These are phyloP conservation scores for Massariosphaeria phaeospora DNA, from an alignment of 495 filamentous ascomycete genomes.

Conservation along the genomic window DNA sequence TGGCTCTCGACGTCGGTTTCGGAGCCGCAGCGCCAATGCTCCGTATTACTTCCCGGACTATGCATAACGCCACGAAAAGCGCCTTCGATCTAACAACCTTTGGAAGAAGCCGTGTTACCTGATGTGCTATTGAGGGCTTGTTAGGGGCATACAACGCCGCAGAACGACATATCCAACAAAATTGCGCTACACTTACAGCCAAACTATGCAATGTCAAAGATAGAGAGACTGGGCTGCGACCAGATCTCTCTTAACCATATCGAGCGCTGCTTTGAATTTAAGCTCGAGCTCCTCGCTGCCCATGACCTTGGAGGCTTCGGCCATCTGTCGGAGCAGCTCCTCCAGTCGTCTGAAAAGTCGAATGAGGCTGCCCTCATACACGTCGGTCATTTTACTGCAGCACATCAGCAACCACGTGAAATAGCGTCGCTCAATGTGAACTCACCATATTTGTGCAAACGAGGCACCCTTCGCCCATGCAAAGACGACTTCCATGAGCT, in stretches of 20 bases:
- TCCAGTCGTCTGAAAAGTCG: constrained; percentile 92
- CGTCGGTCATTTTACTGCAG: constrained; percentile 90
- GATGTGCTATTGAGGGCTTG: not conserved
- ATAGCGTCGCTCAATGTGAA: constrained; percentile 20
- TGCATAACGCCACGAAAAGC: not conserved
- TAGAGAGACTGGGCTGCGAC: constrained; percentile 91
- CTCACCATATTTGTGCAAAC: constrained; percentile 94
- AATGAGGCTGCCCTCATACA: constrained; percentile 93
- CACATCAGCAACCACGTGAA: constrained; percentile 25
- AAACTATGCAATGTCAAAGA: constrained; percentile 49
- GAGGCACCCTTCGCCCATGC: constrained; percentile 89
- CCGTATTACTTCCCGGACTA: not conserved
- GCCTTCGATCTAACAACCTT: too few species aligned
- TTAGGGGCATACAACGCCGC: not conserved
- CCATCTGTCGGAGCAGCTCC: constrained; percentile 94
- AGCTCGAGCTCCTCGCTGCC: constrained; percentile 85
- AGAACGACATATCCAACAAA: not conserved
- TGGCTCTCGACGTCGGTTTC: too few species aligned
- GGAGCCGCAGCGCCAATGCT: too few species aligned
- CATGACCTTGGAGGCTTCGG: constrained; percentile 95
- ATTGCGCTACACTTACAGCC: not conserved
- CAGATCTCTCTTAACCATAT: constrained; percentile 83
- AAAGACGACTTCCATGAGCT: constrained; percentile 94
- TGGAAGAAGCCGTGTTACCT: too few species aligned
- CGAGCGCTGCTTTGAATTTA: constrained; percentile 79